Evolutionary conservation across 108 stramenopile genomes (phyloP), one percentile per base, ranked within the genome.

Genomic region (Nitzschia palea): DNA sequence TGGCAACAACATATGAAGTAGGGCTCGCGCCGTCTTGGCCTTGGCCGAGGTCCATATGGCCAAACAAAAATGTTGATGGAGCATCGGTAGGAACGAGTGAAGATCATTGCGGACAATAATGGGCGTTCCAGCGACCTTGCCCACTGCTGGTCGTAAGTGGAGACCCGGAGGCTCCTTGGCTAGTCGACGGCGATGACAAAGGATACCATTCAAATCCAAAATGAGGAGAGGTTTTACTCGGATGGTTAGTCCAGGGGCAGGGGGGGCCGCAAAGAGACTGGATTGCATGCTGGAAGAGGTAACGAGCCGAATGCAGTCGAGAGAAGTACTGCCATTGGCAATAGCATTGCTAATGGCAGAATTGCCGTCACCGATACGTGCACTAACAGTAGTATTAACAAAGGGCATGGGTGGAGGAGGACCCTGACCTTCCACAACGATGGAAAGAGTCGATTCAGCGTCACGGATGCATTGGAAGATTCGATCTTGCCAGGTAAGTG

Each of bases 1-100:
- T 20, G 86, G 85, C 44, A 93, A 74, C 15, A 94, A 54, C 32
- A 76, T 29, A 25, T 59, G 28, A 3, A 90, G 48, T 53, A 94
- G 62, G 0, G n/a, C 18, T n/a, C 62, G 71, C 1, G 82, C 86
- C 4, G 92, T 94, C 53, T 84, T 89, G 4, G 36, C 37, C 29
- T 85, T 86, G 18, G 92, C 92, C 18, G 81, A 83, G 5, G 89
- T 90, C 92, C 92, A 94, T n/a, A 94, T 69, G 0, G 86, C 89
- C 32, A 94, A 63, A 43, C 70, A 76, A 71, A 86, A 90, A 45
- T 89, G 62, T 10, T 53, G 54, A 57, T 85, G 69, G 4, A 90
- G 44, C 6, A 70, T 76, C 2, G 50, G 31, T 30, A 90, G 51
- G 64, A 90, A 89, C 3, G 51, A 37, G 1, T 17, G 8, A 12